Evolutionary conservation across 805 yeast species (phyloP).

Genomic region (Naumovozyma dairenensis): DNA sequence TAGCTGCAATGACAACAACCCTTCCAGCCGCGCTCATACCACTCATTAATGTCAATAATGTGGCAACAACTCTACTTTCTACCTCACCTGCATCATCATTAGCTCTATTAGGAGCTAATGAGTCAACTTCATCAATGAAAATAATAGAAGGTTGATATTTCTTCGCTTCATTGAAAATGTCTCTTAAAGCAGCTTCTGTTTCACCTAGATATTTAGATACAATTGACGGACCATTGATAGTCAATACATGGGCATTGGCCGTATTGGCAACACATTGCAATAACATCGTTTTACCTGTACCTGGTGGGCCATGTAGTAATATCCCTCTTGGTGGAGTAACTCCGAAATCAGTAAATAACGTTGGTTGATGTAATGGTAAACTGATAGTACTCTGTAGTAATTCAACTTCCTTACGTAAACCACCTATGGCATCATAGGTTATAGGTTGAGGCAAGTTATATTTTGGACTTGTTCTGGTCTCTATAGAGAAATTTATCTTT

Average conservation of each 20-base stretch:
- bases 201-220: conserved; percentile 92
- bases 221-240: conserved; percentile 83
- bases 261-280: conserved; percentile 74
- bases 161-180: conserved; percentile 73
- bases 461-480: conserved; percentile 28
- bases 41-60: conserved; percentile 74
- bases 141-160: conserved; percentile 80
- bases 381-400: conserved; percentile 58
- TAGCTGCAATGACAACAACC: conserved; percentile 63
- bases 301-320: conserved; percentile 92
- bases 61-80: conserved; percentile 84
- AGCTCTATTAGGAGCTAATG: conserved; percentile 75
- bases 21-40: conserved; percentile 58
- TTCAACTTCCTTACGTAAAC: conserved; percentile 54
- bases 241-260: conserved; percentile 70
- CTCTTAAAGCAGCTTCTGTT: conserved; percentile 78
- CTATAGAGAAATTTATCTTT: conserved; percentile 16
- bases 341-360: conserved; percentile 72
- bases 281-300: conserved; percentile 91
- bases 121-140: conserved; percentile 88
- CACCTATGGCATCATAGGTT: conserved; percentile 61
- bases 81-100: conserved; percentile 85
- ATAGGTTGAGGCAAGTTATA: conserved; percentile 36
- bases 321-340: conserved; percentile 89
- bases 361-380: conserved; percentile 72